Evolutionary conservation across 768 basidiomycete species (phyloP), one percentile per base, ranked within the genome.

Genomic region (Kwoniella shandongensis): DNA sequence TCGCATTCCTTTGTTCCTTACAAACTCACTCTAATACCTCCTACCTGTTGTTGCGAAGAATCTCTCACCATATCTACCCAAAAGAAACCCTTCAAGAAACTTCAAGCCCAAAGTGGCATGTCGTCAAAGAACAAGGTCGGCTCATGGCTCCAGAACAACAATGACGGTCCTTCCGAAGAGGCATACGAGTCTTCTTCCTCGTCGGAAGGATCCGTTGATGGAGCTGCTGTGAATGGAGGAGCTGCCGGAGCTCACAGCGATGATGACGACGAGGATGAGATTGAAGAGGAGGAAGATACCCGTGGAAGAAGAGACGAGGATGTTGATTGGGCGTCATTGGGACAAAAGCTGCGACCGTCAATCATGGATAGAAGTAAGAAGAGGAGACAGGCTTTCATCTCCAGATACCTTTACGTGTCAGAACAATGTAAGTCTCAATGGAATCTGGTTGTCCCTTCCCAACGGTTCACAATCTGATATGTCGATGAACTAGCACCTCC

Each of bases 121-220:
- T 54, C 70, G 15, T 45, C 68, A 4, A 59, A 64, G 40, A 50
- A 46, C 3, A 74, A 74, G 54, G 70, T 74, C 60, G 70, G 67
- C 18, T 66, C 66, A 38, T 74, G 73, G 73, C 61, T 74, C 6
- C 56, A 70, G 42, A 61, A 63, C 17, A 57, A 57, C 45, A 51
- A 56, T 39, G 63, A 38, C 39, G 20, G 41, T 22, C 57, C 53
- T 36, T 51, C 41, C 3, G 52, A 39, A 18, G 72, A 70, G 58
- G 66, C 69, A 11, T 70, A 70, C 41, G 66, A 73, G 23, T 58
- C 60, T 17, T 44, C 46, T 36, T 54, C 60, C 1, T 52, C 42
- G 5, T 59, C 59, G 18, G 61, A 54, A 40, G 36, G n/a, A 4
- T 55, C 46, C 3, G 55, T 51, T 7, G 11, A 13, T 38, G 51